Percentiles rank a stretch among this genome's conserved stretches.
These are phyloP conservation scores for Eudorina sp. DNA, from an alignment of 139 green algal genomes.

Conservation along the genomic window DNA sequence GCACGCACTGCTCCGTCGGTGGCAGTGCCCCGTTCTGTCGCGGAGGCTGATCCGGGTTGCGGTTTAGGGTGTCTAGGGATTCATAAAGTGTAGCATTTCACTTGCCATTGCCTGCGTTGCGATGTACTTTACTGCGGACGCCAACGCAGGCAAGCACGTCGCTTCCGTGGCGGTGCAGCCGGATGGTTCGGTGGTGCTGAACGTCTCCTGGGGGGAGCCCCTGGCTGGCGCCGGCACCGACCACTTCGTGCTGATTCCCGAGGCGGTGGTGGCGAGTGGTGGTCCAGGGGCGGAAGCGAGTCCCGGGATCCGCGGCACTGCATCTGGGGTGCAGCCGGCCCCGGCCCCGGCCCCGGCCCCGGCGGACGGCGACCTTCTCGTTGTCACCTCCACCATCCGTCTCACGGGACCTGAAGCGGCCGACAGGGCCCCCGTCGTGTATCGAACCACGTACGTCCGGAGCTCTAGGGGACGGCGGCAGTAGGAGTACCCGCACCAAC, in stretches of 20 bases:
- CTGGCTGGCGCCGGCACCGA: conserved; percentile 17
- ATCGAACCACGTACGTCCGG: conserved; percentile 15
- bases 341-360: neutral
- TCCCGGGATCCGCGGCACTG: neutral
- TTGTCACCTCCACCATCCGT: conserved; percentile 25
- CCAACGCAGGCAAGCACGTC: conserved; percentile 19
- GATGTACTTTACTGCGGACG: neutral
- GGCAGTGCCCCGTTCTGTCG: no score
- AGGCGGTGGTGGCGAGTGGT: neutral
- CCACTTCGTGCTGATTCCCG: conserved; percentile 7
- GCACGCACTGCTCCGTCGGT: no score
- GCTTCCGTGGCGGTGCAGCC: conserved; percentile 6
- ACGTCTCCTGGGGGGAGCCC: conserved; percentile 36
- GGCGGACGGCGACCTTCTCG: neutral
- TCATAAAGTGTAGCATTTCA: no score
- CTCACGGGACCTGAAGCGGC: neutral
- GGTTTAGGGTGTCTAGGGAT: no score
- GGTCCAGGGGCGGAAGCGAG: neutral
- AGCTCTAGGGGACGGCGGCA: no score
- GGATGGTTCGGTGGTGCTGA: conserved; percentile 23
- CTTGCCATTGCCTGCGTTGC: neutral
- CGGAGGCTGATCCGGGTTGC: no score
- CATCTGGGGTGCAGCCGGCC: neutral
- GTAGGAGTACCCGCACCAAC: no score
- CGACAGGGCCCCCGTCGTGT: neutral